Evolutionary conservation across 768 basidiomycete species (phyloP).

Genomic region (Xanthoconium purpureum): DNA sequence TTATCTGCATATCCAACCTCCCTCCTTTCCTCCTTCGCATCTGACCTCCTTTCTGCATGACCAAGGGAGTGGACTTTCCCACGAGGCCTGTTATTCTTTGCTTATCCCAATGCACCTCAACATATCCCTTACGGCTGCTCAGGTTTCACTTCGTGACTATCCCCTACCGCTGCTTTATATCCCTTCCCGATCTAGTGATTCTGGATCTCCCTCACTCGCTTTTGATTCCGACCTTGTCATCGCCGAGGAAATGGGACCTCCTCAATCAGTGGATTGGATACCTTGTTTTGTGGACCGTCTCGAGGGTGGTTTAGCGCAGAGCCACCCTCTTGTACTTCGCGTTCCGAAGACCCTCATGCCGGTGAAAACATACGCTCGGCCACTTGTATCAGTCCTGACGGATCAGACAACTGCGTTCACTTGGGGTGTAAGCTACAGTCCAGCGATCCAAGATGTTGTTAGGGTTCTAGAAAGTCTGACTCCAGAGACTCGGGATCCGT

Average conservation of each 20-base stretch:
- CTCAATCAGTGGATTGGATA: constrained; percentile 68
- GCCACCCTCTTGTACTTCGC: constrained; percentile 51
- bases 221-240: constrained; percentile 80
- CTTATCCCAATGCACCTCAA: constrained; percentile 80
- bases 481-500: constrained; percentile 73
- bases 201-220: constrained; percentile 46
- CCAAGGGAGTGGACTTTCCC: constrained; percentile 67
- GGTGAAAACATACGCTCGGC: constrained; percentile 86
- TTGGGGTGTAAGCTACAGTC: constrained; percentile 87
- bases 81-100: constrained; percentile 69
- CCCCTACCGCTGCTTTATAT: constrained; percentile 82
- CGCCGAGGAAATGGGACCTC: constrained; percentile 79
- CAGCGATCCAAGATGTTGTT: constrained; percentile 85
- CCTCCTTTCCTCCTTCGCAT: constrained; percentile 53
- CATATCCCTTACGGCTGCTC: constrained; percentile 60
- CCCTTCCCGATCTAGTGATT: constrained; percentile 40
- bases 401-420: constrained; percentile 67
- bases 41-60: constrained; percentile 64
- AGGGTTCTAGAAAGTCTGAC: constrained; percentile 78
- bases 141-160: constrained; percentile 77
- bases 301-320: constrained; percentile 49
- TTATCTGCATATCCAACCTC: constrained; percentile 50
- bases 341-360: constrained; percentile 95
- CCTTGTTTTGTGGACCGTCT: constrained; percentile 61
- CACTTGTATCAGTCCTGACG: constrained; percentile 64